Percentiles rank a stretch among this genome's conserved stretches.
phyloP scores from a whole-genome alignment of 148 eudicot species.

The Spergularia bocconei region DNA sequence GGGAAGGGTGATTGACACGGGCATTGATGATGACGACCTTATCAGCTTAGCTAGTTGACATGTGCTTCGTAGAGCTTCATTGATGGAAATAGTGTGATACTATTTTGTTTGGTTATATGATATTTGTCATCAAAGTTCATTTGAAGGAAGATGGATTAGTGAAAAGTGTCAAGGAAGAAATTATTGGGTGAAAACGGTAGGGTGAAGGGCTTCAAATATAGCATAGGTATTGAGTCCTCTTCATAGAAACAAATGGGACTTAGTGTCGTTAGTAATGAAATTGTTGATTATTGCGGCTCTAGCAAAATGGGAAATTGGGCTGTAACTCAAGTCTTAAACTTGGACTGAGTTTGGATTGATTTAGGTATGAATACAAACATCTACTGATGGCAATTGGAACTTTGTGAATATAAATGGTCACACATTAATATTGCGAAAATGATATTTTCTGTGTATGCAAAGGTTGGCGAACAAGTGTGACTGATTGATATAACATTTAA shows the following conservation, averaged over 20 bases:
- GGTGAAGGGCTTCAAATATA: neutral
- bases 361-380: too few species aligned
- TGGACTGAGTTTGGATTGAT: too few species aligned
- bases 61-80: neutral
- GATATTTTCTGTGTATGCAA: too few species aligned
- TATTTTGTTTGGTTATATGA: neutral
- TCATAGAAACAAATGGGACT: neutral
- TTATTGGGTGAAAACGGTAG: neutral
- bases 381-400: too few species aligned
- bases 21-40: neutral
- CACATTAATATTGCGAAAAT: too few species aligned
- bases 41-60: neutral
- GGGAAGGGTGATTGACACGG: neutral
- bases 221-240: neutral
- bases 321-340: too few species aligned
- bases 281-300: neutral
- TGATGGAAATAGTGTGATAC: neutral
- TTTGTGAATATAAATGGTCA: too few species aligned
- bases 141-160: neutral
- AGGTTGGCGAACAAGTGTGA: too few species aligned
- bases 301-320: neutral
- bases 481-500: too few species aligned
- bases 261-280: neutral
- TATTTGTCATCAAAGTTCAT: neutral
- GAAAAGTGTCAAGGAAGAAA: neutral